Evolutionary conservation across 2,329 filamentous ascomycete genomes (phyloP).

Genomic region (Phialocephala subalpina): DNA sequence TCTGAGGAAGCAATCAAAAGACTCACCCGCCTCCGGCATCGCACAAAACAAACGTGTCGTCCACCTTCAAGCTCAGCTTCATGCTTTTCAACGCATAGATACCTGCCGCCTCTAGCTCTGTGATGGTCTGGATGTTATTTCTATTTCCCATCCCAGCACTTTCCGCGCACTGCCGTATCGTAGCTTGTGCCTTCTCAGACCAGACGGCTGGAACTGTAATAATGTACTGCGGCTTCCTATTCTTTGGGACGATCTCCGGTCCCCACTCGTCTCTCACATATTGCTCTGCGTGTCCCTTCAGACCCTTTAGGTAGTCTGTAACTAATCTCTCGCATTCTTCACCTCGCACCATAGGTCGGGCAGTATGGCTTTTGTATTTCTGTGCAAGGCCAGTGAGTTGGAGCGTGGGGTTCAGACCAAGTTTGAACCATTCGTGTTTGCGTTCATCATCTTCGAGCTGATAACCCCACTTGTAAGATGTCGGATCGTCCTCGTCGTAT

Average conservation of each 20-base stretch:
- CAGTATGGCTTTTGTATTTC: neutral
- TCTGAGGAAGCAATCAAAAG: neutral
- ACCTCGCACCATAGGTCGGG: neutral
- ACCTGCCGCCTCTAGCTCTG: constrained; percentile 27
- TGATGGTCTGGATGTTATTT: constrained; percentile 22
- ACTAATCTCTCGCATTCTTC: neutral
- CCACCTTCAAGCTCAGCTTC: constrained; percentile 25
- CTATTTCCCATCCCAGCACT: constrained; percentile 20
- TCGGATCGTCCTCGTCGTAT: no score
- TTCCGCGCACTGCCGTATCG: constrained; percentile 14
- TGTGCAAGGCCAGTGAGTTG: neutral
- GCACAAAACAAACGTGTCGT: constrained; percentile 44
- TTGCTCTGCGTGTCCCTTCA: neutral
- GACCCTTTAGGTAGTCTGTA: neutral
- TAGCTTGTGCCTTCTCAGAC: constrained; percentile 18
- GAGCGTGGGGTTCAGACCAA: neutral
- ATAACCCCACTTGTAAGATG: no score
- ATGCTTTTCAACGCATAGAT: constrained; percentile 26
- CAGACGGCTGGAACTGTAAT: constrained; percentile 27
- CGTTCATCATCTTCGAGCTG: neutral
- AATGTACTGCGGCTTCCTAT: no score
- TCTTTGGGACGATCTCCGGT: no score
- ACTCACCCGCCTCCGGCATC: constrained; percentile 43
- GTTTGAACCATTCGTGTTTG: neutral
- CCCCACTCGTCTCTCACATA: no score